Evolutionary conservation across 179 eudicot species (phyloP).

Genomic region (Heliamphora pulchella): DNA sequence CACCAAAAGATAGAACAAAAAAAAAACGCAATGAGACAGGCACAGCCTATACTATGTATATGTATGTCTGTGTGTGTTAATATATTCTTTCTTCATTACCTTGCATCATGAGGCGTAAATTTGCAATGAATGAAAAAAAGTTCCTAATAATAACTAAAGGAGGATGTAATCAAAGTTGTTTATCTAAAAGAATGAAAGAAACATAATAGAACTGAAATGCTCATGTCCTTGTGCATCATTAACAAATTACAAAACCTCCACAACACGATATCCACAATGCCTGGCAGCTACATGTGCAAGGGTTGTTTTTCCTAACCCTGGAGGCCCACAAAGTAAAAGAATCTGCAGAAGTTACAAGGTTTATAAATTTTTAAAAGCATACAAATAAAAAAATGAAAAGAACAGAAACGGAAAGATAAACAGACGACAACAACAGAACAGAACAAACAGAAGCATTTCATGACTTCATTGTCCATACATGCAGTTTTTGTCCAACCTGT

Average conservation of each 20-base stretch:
- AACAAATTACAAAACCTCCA: conserved; percentile 48
- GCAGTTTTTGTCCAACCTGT: no score
- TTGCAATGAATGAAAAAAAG: not conserved
- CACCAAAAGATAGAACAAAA: no score
- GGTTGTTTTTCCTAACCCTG: conserved; percentile 95
- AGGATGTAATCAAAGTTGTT: not conserved
- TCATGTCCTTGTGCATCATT: not conserved
- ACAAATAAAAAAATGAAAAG: not conserved
- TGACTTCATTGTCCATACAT: no score
- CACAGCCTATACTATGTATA: no score
- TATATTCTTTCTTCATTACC: no score
- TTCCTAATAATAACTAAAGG: not conserved
- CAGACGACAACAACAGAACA: not conserved
- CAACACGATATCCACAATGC: conserved; percentile 94
- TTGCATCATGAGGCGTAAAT: not conserved
- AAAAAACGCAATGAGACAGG: no score
- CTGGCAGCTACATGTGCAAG: conserved; percentile 94
- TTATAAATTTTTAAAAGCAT: not conserved
- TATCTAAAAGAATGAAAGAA: conserved; percentile 6
- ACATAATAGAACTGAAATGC: not conserved
- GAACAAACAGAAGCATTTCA: no score
- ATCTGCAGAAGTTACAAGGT: conserved; percentile 43
- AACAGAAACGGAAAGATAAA: not conserved
- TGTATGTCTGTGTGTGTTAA: no score
- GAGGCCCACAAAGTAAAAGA: conserved; percentile 93